Percentiles rank a stretch among this genome's conserved stretches.
Conservation (phyloP, 371 early-diverging fungal genomes). For the Apophysomyces trapeziformis region DNA sequence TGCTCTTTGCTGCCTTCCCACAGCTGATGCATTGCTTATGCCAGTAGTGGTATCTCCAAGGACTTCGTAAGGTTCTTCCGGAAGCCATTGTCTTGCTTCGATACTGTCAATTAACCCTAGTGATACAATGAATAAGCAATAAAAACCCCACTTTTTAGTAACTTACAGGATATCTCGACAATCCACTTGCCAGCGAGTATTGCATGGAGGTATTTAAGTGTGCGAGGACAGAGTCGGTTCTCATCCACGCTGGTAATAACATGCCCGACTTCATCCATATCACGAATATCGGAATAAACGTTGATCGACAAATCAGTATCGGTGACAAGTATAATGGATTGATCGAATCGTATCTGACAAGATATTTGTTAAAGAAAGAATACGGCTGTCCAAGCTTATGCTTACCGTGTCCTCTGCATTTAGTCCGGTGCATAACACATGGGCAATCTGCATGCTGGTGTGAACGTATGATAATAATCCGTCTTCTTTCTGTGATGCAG, state of each 20-base stretch:
- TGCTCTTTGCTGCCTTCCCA: constrained; percentile 20
- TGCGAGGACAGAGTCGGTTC: constrained; percentile 30
- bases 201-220: constrained; percentile 44
- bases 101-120: constrained; percentile 42
- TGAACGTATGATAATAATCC: background rate
- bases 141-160: background rate
- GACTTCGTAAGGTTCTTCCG: constrained; percentile 38
- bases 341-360: constrained; percentile 14
- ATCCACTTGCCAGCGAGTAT: constrained; percentile 47
- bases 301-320: constrained; percentile 21
- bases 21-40: constrained; percentile 30
- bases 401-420: constrained; percentile 9
- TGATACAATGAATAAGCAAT: background rate
- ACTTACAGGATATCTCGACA: constrained; percentile 38
- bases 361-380: background rate
- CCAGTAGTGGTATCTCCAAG: constrained; percentile 39
- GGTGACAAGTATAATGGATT: constrained; percentile 14
- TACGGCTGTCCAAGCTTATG: background rate
- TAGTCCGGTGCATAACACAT: constrained; percentile 12
- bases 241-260: constrained; percentile 37
- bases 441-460: background rate
- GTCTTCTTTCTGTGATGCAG: background rate
- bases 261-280: constrained; percentile 36
- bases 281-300: constrained; percentile 23
- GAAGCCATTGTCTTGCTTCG: constrained; percentile 32